These are phyloP conservation scores for Boletellus ananas DNA, from an alignment of 768 basidiomycete species.

Conservation along the genomic window DNA sequence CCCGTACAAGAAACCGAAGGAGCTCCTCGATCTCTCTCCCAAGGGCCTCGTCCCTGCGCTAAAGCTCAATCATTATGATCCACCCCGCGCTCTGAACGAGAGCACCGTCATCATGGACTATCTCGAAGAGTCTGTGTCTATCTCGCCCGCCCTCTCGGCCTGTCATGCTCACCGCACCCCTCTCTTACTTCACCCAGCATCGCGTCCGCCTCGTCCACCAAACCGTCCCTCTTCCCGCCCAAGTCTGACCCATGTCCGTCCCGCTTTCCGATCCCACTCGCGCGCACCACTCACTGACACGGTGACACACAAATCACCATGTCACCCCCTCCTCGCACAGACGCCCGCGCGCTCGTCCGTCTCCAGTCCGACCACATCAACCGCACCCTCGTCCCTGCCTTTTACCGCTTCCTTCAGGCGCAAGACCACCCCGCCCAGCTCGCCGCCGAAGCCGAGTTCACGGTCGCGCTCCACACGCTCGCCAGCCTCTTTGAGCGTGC, in stretches of 20 bases:
- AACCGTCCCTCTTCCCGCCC: slow-evolving; percentile 55
- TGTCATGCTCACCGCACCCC: background rate
- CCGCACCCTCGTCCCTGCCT: slow-evolving; percentile 61
- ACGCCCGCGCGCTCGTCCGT: slow-evolving; percentile 62
- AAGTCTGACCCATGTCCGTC: slow-evolving; percentile 54
- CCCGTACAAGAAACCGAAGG: slow-evolving; percentile 77
- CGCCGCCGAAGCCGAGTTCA: slow-evolving; percentile 50
- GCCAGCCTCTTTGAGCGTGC: slow-evolving; percentile 50
- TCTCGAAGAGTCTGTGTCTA: slow-evolving; percentile 60
- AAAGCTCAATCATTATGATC: slow-evolving; percentile 48
- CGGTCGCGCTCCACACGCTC: slow-evolving; percentile 47
- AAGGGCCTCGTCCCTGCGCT: slow-evolving; percentile 78
- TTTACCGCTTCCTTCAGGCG: slow-evolving; percentile 73
- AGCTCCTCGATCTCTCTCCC: slow-evolving; percentile 76
- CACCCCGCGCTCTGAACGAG: slow-evolving; percentile 67
- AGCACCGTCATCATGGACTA: slow-evolving; percentile 78
- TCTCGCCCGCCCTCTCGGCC: background rate
- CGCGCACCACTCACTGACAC: no score
- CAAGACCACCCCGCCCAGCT: slow-evolving; percentile 55
- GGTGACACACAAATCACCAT: no score
- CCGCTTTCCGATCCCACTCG: no score
- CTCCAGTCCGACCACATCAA: slow-evolving; percentile 68
- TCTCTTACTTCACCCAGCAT: no score
- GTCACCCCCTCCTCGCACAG: slow-evolving; percentile 35
- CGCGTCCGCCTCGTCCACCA: slow-evolving; percentile 41